Evolutionary conservation across 2,329 filamentous ascomycete species (phyloP).

Genomic region (Fusarium keratoplasticum): DNA sequence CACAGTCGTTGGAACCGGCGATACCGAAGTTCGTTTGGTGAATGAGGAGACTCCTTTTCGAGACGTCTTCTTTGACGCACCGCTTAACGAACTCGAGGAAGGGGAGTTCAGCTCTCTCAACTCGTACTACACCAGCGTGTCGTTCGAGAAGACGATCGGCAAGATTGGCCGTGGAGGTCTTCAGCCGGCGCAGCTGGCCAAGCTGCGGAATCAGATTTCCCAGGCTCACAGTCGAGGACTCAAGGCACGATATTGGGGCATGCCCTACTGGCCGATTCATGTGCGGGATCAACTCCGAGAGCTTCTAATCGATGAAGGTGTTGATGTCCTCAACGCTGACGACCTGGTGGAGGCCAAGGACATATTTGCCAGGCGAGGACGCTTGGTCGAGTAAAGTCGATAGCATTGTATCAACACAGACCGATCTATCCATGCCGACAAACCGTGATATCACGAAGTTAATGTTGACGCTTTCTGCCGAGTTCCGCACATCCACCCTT

Average conservation of each 20-base stretch:
- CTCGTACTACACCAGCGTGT: constrained; percentile 74
- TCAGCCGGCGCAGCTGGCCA: constrained; percentile 55
- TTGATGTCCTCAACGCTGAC: constrained; percentile 72
- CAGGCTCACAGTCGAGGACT: constrained; percentile 66
- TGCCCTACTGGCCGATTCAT: constrained; percentile 67
- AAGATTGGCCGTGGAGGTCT: constrained; percentile 59
- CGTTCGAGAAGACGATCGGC: constrained; percentile 67
- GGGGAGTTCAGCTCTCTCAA: constrained; percentile 62
- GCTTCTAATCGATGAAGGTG: constrained; percentile 64
- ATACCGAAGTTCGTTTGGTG: constrained; percentile 26
- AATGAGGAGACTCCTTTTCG: constrained; percentile 48
- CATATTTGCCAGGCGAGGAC: constrained; percentile 14
- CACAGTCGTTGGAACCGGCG: constrained; percentile 77
- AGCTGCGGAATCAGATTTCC: constrained; percentile 58
- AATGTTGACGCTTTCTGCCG: constrained; percentile 6
- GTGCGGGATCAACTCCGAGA: constrained; percentile 68
- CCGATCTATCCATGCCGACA: not conserved
- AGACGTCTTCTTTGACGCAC: constrained; percentile 76
- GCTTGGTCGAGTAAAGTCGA: not conserved
- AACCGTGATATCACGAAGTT: not conserved
- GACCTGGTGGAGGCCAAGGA: constrained; percentile 59
- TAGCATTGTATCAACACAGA: not conserved
- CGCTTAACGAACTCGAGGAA: constrained; percentile 57
- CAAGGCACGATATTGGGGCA: constrained; percentile 70
- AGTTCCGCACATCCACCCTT: not conserved